A percentile compares a stretch with the other conserved stretches of the same genome.
Conservation (phyloP, 176 grass and related monocot species). For the Pontederia crassipes region DNA sequence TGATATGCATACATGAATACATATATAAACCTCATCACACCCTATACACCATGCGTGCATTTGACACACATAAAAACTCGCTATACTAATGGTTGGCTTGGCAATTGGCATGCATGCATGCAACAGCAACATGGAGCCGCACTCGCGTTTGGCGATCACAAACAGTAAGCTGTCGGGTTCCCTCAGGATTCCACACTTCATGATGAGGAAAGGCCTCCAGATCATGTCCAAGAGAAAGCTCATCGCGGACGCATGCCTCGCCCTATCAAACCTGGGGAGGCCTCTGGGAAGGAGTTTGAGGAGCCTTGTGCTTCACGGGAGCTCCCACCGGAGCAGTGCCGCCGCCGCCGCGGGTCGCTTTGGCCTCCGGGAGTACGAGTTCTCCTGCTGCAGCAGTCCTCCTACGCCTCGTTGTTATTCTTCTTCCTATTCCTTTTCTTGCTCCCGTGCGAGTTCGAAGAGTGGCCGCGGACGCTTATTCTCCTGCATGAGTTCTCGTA, state of each 20-base stretch:
- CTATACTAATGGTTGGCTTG: too few species aligned
- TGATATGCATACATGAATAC: too few species aligned
- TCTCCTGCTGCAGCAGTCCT: slow-evolving; percentile 67
- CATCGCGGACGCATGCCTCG: neutral
- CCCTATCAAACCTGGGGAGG: slow-evolving; percentile 26
- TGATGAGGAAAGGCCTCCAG: slow-evolving; percentile 2
- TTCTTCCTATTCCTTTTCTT: slow-evolving; percentile 15
- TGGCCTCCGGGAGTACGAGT: slow-evolving; percentile 43
- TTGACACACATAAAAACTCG: too few species aligned
- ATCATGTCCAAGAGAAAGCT: slow-evolving; percentile 9
- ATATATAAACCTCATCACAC: too few species aligned
- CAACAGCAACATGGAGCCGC: neutral
- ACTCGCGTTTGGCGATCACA: neutral
- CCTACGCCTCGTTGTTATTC: neutral
- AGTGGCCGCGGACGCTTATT: slow-evolving; percentile 1
- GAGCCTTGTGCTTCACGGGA: slow-evolving; percentile 25
- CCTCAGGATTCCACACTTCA: neutral
- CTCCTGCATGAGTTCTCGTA: neutral
- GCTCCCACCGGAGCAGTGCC: neutral
- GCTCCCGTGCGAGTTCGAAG: slow-evolving; percentile 13
- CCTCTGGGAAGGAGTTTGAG: slow-evolving; percentile 30
- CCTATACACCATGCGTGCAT: too few species aligned
- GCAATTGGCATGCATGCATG: too few species aligned
- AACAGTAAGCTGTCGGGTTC: neutral
- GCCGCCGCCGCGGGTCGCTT: slow-evolving; percentile 6